phyloP scores from a whole-genome alignment of 371 early-diverging fungal species.

The Rhizopus arrhizus region DNA sequence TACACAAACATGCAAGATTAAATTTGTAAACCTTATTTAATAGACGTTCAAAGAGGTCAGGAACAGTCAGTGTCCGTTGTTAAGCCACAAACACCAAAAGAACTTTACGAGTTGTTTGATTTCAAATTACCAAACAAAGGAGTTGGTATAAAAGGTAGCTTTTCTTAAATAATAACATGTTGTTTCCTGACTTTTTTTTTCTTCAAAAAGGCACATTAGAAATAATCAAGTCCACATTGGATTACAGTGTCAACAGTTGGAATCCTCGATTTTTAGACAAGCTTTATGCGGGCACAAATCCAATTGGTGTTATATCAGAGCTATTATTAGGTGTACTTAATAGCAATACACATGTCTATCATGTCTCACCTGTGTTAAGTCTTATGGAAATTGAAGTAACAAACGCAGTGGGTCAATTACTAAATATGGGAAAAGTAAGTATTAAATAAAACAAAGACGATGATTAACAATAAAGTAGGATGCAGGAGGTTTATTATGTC shows the following conservation, averaged over 20 bases:
- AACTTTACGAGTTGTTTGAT: constrained; percentile 57
- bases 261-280: constrained; percentile 86
- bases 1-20: not conserved
- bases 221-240: constrained; percentile 54
- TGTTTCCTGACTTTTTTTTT: not conserved
- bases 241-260: constrained; percentile 70
- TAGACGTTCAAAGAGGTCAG: constrained; percentile 55
- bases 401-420: constrained; percentile 55
- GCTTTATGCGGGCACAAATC: constrained; percentile 79
- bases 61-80: constrained; percentile 45
- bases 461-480: constrained; percentile 17
- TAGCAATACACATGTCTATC: constrained; percentile 82
- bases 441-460: not conserved
- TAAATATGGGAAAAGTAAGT: constrained; percentile 58
- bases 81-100: constrained; percentile 51
- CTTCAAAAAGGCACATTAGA: constrained; percentile 52
- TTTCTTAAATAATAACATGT: constrained; percentile 5
- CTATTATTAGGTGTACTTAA: constrained; percentile 77
- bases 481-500: constrained; percentile 73
- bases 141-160: constrained; percentile 54
- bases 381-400: constrained; percentile 75
- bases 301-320: constrained; percentile 81
- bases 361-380: constrained; percentile 76
- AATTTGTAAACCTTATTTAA: constrained; percentile 1
- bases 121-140: constrained; percentile 54